Percentiles rank a stretch among this genome's conserved stretches.
Evolutionary conservation across 108 stramenopile species (phyloP).

Genomic region (Mediolabrus comicus): DNA sequence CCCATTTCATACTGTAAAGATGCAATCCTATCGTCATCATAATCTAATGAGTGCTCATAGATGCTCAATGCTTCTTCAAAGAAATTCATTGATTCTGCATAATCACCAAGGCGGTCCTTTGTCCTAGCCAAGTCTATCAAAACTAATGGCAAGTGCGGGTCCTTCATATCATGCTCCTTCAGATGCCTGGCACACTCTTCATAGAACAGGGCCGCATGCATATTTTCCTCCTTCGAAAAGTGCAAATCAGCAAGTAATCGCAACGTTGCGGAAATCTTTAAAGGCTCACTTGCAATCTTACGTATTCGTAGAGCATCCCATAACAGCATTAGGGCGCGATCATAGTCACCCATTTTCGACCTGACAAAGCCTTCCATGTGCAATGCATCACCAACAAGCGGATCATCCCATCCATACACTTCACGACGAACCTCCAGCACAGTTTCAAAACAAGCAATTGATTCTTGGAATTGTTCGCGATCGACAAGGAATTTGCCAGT

Average conservation of each 20-base stretch:
- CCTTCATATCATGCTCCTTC: conserved; percentile 38
- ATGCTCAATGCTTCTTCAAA: conserved; percentile 37
- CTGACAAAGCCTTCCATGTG: conserved; percentile 44
- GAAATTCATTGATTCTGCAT: conserved; percentile 31
- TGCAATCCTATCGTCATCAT: conserved; percentile 41
- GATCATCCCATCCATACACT: conserved; percentile 45
- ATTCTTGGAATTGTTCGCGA: conserved; percentile 28
- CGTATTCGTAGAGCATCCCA: conserved; percentile 42
- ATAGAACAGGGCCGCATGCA: conserved; percentile 44
- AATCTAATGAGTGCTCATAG: conserved; percentile 26
- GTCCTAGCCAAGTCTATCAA: conserved; percentile 42
- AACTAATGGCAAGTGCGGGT: conserved; percentile 41
- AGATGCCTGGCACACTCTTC: conserved; percentile 43
- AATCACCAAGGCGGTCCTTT: conserved; percentile 39
- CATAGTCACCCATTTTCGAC: conserved; percentile 39
- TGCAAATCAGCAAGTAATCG: conserved; percentile 36
- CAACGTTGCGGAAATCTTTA: conserved; percentile 42
- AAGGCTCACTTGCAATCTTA: conserved; percentile 33
- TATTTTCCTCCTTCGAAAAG: conserved; percentile 43
- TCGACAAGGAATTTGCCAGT: conserved; percentile 42
- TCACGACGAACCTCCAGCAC: conserved; percentile 36
- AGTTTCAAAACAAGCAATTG: conserved; percentile 37
- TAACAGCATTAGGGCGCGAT: conserved; percentile 34
- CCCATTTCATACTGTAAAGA: conserved; percentile 45
- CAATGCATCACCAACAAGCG: conserved; percentile 39